Evolutionary conservation across 495 filamentous ascomycete species (phyloP).

Genomic region (Podospora bellae-mahoneyi): DNA sequence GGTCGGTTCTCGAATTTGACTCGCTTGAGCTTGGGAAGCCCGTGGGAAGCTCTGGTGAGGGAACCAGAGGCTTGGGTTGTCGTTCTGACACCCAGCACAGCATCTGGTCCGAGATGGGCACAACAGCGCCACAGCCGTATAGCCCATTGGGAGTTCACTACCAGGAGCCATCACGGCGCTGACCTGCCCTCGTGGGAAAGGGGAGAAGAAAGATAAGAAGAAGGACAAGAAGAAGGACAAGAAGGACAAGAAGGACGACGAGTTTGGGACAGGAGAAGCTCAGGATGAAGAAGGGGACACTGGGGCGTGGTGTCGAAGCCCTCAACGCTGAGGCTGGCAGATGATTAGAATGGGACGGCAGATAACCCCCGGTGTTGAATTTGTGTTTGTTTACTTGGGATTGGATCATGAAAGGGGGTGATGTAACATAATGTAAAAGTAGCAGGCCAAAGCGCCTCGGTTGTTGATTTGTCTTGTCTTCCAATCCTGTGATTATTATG

Average conservation of each 20-base stretch:
- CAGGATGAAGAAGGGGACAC: too few relatives aligned
- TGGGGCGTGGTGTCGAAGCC: too few relatives aligned
- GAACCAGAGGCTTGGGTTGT: neutral
- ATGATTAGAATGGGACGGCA: neutral
- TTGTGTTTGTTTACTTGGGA: slow-evolving; percentile 2
- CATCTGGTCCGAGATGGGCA: slow-evolving; percentile 30
- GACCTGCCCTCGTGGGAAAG: neutral
- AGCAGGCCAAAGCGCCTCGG: neutral
- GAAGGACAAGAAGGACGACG: too few relatives aligned
- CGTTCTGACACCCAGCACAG: slow-evolving; percentile 24
- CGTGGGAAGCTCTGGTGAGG: slow-evolving; percentile 3
- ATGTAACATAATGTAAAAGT: neutral
- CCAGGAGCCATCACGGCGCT: neutral
- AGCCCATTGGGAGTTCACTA: slow-evolving; percentile 16
- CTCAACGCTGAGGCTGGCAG: too few relatives aligned
- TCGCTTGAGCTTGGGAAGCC: neutral
- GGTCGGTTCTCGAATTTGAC: slow-evolving; percentile 12
- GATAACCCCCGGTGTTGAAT: neutral
- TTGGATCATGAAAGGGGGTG: neutral
- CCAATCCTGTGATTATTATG: neutral
- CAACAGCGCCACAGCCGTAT: slow-evolving; percentile 27
- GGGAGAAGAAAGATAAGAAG: too few relatives aligned
- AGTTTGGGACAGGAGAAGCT: too few relatives aligned
- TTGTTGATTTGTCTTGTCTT: neutral
- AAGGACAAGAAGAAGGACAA: too few relatives aligned